Percentiles rank a stretch among this genome's conserved stretches.
Evolutionary conservation across 139 green algal genomes (phyloP).

Genomic region (Chlamydomonas eustigma): DNA sequence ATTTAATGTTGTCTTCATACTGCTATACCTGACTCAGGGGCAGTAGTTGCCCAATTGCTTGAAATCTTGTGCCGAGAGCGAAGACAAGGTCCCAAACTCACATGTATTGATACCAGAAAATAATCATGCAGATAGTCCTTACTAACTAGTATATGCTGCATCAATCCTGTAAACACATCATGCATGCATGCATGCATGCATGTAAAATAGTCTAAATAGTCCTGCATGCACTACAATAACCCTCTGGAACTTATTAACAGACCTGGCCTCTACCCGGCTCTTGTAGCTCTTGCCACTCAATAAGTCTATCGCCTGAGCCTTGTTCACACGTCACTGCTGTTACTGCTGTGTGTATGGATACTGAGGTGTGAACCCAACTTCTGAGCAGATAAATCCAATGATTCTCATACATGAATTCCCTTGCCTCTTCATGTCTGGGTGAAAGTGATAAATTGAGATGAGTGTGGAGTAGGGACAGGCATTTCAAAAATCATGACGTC

Average conservation of each 20-base stretch:
- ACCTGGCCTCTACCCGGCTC: neutral
- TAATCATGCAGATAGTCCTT: no score
- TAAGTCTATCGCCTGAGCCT: neutral
- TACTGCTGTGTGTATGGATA: slow-evolving; percentile 7
- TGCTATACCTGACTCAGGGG: neutral
- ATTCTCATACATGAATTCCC: neutral
- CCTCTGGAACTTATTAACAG: no score
- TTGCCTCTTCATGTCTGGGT: neutral
- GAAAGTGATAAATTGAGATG: no score
- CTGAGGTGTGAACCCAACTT: neutral
- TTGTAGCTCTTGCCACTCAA: neutral
- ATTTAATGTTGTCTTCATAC: no score
- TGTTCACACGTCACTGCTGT: slow-evolving; percentile 1
- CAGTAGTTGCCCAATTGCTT: neutral
- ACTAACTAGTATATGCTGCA: no score
- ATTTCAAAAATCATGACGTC: no score
- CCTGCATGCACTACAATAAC: no score
- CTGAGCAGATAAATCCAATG: neutral
- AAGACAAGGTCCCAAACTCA: neutral
- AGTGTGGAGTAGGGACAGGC: no score
- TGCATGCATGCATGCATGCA: no score
- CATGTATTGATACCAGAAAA: no score
- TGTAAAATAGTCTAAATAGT: no score
- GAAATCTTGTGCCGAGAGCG: neutral
- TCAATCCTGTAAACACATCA: no score